Conservation (phyloP, 345 rosid genomes). For the Psidium guajava region DNA sequence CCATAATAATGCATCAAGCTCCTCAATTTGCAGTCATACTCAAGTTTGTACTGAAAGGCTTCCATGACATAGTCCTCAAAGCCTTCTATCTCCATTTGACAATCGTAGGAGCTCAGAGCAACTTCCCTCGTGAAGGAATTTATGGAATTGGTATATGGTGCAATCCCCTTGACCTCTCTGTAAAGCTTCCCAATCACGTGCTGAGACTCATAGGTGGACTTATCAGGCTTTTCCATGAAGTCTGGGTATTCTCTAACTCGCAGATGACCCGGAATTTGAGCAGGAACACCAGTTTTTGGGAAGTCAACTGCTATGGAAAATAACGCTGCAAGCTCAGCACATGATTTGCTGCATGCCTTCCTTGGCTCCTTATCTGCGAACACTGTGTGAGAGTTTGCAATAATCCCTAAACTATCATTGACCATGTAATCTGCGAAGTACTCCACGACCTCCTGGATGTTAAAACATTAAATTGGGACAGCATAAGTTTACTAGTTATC, state of each 20-base stretch:
- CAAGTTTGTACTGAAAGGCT: conserved; percentile 28
- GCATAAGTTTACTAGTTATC: background rate
- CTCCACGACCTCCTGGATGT: conserved; percentile 34
- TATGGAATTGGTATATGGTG: conserved; percentile 7
- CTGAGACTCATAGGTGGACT: conserved; percentile 26
- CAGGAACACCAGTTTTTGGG: conserved; percentile 52
- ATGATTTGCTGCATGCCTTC: conserved; percentile 26
- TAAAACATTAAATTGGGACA: conserved; percentile 11
- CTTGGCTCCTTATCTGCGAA: conserved; percentile 28
- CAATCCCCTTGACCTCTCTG: conserved; percentile 29
- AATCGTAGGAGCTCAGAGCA: conserved; percentile 27
- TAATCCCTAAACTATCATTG: conserved; percentile 44
- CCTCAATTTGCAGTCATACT: conserved; percentile 38
- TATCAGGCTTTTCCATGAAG: conserved; percentile 50
- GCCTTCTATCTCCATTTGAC: conserved; percentile 46
- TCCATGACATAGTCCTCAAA: conserved; percentile 24
- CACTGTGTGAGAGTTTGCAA: conserved; percentile 43
- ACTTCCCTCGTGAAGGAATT: conserved; percentile 21
- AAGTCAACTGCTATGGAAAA: conserved; percentile 45
- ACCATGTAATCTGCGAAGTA: conserved; percentile 40
- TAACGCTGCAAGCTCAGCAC: conserved; percentile 30
- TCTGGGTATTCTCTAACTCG: conserved; percentile 38
- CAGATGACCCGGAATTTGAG: conserved; percentile 23
- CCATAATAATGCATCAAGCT: conserved; percentile 48
- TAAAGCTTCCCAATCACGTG: conserved; percentile 41